Evolutionary conservation across 2,329 filamentous ascomycete species (phyloP), one percentile per base, ranked within the genome.

Genomic region (Botryosphaeria dothidea): DNA sequence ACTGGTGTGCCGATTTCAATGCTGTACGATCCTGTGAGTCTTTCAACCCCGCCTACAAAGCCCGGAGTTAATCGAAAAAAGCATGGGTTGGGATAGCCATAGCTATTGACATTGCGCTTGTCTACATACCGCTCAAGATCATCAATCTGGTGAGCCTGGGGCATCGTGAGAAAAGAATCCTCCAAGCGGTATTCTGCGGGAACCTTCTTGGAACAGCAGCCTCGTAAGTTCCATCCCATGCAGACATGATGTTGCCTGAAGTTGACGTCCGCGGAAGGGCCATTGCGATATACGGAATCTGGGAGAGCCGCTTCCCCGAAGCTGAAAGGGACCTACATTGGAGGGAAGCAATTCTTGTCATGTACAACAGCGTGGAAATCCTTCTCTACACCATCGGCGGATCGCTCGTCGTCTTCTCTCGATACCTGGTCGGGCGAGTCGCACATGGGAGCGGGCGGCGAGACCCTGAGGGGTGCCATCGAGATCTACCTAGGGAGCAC

Each of bases 281-380:
- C 1, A 36, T 52, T 13, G 48, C 31, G 13, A 36, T 43, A 4
- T 63, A 52, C 17, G 61, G 46, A 15, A 63, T 63, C 4, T 63
- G 61, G 61, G 36, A 29, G 31, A 54, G 36, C 36, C 34, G 61
- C 23, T 25, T 29, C 29, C 21, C 21, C 17, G 34, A 45, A 29
- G 49, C 34, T 9, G 25, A 31, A 2, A 29, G n/a, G 27, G 61
- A 63, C 34, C 34, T 63, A 1, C 25, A 48, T 6, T 63, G 41
- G 31, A 15, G 21, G 19, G 61, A 63, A 31, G 21, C 49, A 13
- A 21, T 46, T 5, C 41, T 52, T n/a, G 46, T 63, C 17, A 63
- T 63, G 36, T 54, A 38, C 61, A 63, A 63, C 61, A 21, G n/a
- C 31, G 41, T 63, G 8, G 61, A 63, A 36, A 63, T 54, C 19